Percentiles rank a stretch among this genome's conserved stretches.
Conservation (phyloP, 2,329 filamentous ascomycete species). For the Dothistroma septosporum region DNA sequence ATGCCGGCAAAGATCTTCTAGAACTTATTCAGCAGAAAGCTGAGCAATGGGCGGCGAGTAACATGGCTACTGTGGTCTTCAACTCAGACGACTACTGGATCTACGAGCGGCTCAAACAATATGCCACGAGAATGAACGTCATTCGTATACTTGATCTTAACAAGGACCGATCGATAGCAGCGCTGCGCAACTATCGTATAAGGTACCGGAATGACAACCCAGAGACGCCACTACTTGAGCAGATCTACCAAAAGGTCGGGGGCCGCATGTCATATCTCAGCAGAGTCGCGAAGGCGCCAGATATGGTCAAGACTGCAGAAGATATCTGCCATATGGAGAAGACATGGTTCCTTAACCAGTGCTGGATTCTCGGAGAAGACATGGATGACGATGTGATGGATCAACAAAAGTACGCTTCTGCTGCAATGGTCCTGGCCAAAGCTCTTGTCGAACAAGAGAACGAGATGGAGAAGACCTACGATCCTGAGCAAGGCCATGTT, state of each 20-base stretch:
- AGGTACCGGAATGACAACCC: conserved; percentile 68
- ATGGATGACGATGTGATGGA: conserved; percentile 99
- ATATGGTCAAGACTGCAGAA: conserved; percentile 78
- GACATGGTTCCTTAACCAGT: conserved; percentile 75
- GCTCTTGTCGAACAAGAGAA: conserved; percentile 82
- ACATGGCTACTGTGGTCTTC: conserved; percentile 86
- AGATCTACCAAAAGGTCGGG: conserved; percentile 82
- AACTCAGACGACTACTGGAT: conserved; percentile 99
- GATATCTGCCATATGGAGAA: conserved; percentile 67
- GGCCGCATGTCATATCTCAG: conserved; percentile 85
- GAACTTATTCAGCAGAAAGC: conserved; percentile 93
- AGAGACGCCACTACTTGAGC: conserved; percentile 55
- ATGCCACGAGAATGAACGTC: conserved; percentile 92
- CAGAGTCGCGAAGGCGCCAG: conserved; percentile 75
- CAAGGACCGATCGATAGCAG: conserved; percentile 70
- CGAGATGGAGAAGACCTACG: conserved; percentile 59
- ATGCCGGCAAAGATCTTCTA: conserved; percentile 86
- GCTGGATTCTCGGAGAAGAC: conserved; percentile 68
- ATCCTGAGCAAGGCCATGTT: conserved; percentile 64
- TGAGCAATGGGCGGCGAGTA: conserved; percentile 92
- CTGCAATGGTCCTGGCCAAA: conserved; percentile 87
- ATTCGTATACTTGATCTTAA: conserved; percentile 79
- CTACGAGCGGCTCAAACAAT: conserved; percentile 87
- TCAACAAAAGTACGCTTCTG: conserved; percentile 91
- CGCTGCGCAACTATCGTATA: conserved; percentile 73